A percentile compares a stretch with the other conserved stretches of the same genome.
Evolutionary conservation across 179 eudicot species (phyloP).

Genomic region (Patellifolia procumbens): DNA sequence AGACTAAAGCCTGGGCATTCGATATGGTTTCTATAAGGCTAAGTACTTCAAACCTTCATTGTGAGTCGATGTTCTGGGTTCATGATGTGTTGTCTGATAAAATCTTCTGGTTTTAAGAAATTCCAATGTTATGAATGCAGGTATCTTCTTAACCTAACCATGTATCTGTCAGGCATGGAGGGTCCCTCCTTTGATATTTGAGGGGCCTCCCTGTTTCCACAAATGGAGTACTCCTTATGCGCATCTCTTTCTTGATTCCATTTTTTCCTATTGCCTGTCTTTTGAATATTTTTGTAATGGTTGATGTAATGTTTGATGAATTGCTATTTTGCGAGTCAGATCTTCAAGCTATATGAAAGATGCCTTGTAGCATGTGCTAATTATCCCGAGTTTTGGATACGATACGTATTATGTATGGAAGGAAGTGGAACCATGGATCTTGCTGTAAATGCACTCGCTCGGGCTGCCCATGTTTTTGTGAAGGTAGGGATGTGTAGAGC

Average conservation of each 20-base stretch:
- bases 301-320: slow-evolving; percentile 18
- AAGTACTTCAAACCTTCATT: slow-evolving; percentile 99
- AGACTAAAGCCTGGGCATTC: slow-evolving; percentile 98
- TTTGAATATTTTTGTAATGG: slow-evolving; percentile 29
- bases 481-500: slow-evolving; percentile 50
- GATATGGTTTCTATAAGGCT: slow-evolving; percentile 98
- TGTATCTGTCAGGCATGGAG: slow-evolving; percentile 98
- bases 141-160: slow-evolving; percentile 98
- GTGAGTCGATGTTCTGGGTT: slow-evolving; percentile 99
- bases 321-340: slow-evolving; percentile 49
- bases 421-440: slow-evolving; percentile 85
- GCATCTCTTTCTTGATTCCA: slow-evolving; percentile 53
- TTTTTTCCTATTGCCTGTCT: slow-evolving; percentile 29
- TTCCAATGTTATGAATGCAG: slow-evolving; percentile 99
- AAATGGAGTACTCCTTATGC: slow-evolving; percentile 92
- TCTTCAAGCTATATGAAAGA: slow-evolving; percentile 96
- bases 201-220: slow-evolving; percentile 95
- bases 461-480: slow-evolving; percentile 95
- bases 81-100: slow-evolving; percentile 72
- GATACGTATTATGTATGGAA: slow-evolving; percentile 91
- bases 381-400: slow-evolving; percentile 94
- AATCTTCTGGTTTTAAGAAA: slow-evolving; percentile 49
- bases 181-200: slow-evolving; percentile 91
- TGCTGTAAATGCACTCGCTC: slow-evolving; percentile 95
- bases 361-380: slow-evolving; percentile 96